Evolutionary conservation across 805 yeast species (phyloP).

Genomic region (Debaryomyces tyrocola): DNA sequence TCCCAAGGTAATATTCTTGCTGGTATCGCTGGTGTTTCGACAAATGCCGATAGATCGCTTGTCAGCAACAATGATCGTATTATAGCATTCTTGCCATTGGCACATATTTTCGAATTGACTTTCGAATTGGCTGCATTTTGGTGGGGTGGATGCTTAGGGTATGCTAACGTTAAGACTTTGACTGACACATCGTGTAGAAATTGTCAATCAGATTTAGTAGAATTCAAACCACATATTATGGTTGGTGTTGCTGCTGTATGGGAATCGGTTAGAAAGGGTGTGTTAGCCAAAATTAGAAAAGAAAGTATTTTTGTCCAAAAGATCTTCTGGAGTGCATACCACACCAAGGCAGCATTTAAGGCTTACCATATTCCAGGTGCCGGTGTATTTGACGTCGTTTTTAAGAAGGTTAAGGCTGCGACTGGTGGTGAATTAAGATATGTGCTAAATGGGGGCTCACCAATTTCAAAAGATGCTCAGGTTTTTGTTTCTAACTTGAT

Average conservation of each 20-base stretch:
- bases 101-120: conserved; percentile 91
- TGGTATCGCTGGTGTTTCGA: conserved; percentile 81
- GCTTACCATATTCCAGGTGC: conserved; percentile 76
- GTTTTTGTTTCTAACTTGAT: conserved; percentile 71
- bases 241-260: conserved; percentile 99
- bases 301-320: conserved; percentile 68
- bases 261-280: conserved; percentile 95
- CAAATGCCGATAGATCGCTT: conserved; percentile 52
- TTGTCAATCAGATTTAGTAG: conserved; percentile 84
- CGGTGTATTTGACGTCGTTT: conserved; percentile 68
- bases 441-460: conserved; percentile 90
- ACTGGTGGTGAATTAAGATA: conserved; percentile 86
- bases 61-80: conserved; percentile 65
- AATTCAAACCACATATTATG: conserved; percentile 89
- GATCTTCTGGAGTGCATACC: conserved; percentile 85
- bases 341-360: conserved; percentile 65
- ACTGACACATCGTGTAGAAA: conserved; percentile 79
- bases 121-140: conserved; percentile 76
- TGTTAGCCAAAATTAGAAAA: conserved; percentile 68
- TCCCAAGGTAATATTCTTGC: conserved; percentile 70
- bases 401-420: conserved; percentile 86
- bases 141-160: conserved; percentile 92
- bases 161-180: conserved; percentile 89
- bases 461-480: conserved; percentile 80
- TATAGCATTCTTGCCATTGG: conserved; percentile 89